Evolutionary conservation across 2,329 filamentous ascomycete genomes (phyloP).

Genomic region (Ophiostoma sp.): DNA sequence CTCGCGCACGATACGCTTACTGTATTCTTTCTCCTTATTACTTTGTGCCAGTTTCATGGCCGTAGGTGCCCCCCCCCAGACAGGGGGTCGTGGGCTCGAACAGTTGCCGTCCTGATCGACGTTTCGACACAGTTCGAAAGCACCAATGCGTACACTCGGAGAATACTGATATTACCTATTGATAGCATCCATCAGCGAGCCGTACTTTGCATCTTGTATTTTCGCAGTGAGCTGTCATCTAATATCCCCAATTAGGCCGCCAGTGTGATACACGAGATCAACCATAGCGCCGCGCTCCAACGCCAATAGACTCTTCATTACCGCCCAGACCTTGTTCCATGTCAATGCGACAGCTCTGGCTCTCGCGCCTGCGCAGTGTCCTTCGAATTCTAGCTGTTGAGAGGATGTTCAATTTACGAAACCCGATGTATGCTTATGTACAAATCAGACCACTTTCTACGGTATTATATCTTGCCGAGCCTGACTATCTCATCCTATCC

Average conservation of each 20-base stretch:
- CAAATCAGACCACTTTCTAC: conserved; percentile 18
- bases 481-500: background rate
- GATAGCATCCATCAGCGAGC: no score
- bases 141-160: background rate
- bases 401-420: no score
- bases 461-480: background rate
- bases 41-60: background rate
- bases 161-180: no score
- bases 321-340: background rate
- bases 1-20: background rate
- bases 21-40: background rate
- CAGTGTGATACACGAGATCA: background rate
- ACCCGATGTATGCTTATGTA: background rate
- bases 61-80: background rate
- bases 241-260: background rate
- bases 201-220: background rate
- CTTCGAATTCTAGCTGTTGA: no score
- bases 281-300: no score
- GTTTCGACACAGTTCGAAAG: conserved; percentile 24
- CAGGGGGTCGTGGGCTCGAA: conserved; percentile 20
- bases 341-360: background rate
- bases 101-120: conserved; percentile 26
- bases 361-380: background rate
- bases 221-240: background rate
- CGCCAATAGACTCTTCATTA: no score